Percentiles rank a stretch among this genome's conserved stretches.
Conservation (phyloP, 192 early-diverging fungal genomes). For the Dissophora ornata region DNA sequence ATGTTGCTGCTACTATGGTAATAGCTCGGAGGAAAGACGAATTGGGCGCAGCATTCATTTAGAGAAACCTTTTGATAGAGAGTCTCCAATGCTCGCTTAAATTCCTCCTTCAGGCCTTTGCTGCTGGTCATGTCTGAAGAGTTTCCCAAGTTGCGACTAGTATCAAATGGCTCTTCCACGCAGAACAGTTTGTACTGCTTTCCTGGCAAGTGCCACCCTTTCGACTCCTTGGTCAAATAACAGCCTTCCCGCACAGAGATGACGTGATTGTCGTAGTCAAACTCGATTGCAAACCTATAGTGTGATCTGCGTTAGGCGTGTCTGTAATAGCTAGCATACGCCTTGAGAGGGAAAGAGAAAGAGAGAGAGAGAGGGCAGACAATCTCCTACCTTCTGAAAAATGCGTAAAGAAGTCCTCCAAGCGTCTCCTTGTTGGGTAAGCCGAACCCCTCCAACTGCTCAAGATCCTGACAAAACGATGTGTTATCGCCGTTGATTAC, state of each 20-base stretch:
- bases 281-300: conserved; percentile 79
- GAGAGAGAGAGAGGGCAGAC: too few relatives aligned
- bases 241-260: conserved; percentile 84
- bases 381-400: conserved; percentile 73
- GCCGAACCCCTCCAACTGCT: conserved; percentile 74
- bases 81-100: conserved; percentile 74
- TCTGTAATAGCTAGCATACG: too few relatives aligned
- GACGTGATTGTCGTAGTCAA: conserved; percentile 85
- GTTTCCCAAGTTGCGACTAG: conserved; percentile 89
- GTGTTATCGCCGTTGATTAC: conserved; percentile 70
- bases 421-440: conserved; percentile 78
- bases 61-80: conserved; percentile 61
- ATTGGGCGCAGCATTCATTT: conserved; percentile 66
- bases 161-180: conserved; percentile 94
- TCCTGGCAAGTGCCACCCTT: conserved; percentile 87
- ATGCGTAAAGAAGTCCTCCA: conserved; percentile 83
- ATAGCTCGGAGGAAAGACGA: conserved; percentile 51
- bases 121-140: conserved; percentile 85
- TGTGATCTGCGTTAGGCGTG: neutral
- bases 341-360: too few relatives aligned
- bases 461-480: conserved; percentile 80
- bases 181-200: conserved; percentile 78
- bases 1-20: conserved; percentile 33
- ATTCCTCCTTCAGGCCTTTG: conserved; percentile 84
- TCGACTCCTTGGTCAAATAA: conserved; percentile 81